Evolutionary conservation across 371 early-diverging fungal species (phyloP).

Genomic region (Mucor mucedo): DNA sequence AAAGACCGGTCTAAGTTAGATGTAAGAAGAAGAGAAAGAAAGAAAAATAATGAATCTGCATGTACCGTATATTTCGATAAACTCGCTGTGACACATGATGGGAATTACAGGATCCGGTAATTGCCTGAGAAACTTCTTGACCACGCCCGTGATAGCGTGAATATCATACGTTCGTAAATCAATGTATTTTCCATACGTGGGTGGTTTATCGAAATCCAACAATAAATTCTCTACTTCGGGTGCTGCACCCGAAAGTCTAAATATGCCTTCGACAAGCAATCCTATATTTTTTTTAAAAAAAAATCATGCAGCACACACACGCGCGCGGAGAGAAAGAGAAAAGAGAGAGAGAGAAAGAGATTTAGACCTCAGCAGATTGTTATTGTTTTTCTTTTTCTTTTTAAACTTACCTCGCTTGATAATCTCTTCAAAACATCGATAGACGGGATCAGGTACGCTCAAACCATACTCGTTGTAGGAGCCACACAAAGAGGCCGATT

Average conservation of each 20-base stretch:
- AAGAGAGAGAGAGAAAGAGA: too few relatives aligned
- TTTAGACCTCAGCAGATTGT: constrained; percentile 17
- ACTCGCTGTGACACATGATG: constrained; percentile 33
- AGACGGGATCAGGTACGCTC: constrained; percentile 45
- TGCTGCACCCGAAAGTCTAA: constrained; percentile 53
- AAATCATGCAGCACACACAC: constrained; percentile 1
- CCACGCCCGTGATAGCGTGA: constrained; percentile 48
- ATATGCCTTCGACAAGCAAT: constrained; percentile 45
- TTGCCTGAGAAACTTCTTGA: constrained; percentile 47
- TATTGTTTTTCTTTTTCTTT: background rate
- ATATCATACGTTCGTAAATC: constrained; percentile 45
- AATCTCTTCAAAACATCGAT: constrained; percentile 48
- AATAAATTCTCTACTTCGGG: constrained; percentile 47
- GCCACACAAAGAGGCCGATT: constrained; percentile 43
- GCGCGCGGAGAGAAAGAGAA: background rate
- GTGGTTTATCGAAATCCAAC: constrained; percentile 41
- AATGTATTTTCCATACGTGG: constrained; percentile 46
- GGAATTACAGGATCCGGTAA: constrained; percentile 53
- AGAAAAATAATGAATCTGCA: background rate
- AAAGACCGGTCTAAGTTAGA: constrained; percentile 15
- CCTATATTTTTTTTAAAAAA: constrained; percentile 19
- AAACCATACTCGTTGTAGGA: constrained; percentile 32
- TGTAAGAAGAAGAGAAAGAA: background rate
- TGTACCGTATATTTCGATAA: constrained; percentile 37
- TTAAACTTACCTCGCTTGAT: constrained; percentile 37